A percentile compares a stretch with the other conserved stretches of the same genome.
These are phyloP conservation scores for Westerdykella sp. DNA, from an alignment of 2,329 filamentous ascomycete genomes.

Conservation along the genomic window DNA sequence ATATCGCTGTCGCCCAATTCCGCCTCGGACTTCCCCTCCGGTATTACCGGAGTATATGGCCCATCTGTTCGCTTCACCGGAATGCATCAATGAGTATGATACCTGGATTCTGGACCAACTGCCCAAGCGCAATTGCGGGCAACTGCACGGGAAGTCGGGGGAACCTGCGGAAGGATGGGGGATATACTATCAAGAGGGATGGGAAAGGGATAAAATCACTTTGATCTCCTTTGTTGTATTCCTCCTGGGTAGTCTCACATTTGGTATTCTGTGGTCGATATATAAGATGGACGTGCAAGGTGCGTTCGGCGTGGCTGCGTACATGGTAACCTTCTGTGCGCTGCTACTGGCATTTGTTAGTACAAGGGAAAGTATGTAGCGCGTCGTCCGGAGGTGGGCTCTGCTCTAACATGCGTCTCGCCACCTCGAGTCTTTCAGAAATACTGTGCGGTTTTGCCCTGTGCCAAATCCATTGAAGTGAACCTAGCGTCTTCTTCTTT, in stretches of 20 bases:
- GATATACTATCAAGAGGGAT: conserved; percentile 20
- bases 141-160: conserved; percentile 11
- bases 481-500: too few relatives aligned
- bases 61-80: conserved; percentile 14
- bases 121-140: conserved; percentile 16
- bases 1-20: conserved; percentile 18
- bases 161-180: conserved; percentile 26
- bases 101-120: conserved; percentile 18
- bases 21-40: conserved; percentile 15
- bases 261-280: conserved; percentile 17
- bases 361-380: background rate
- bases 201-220: conserved; percentile 13
- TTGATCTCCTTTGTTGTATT: conserved; percentile 11
- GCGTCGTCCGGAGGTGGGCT: too few relatives aligned
- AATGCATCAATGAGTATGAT: conserved; percentile 12
- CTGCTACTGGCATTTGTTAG: conserved; percentile 8
- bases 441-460: too few relatives aligned
- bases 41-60: conserved; percentile 15
- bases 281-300: conserved; percentile 20
- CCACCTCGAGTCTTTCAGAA: too few relatives aligned
- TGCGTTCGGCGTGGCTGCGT: conserved; percentile 16
- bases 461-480: too few relatives aligned
- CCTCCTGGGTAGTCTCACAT: conserved; percentile 12
- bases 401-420: too few relatives aligned
- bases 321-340: conserved; percentile 7